Evolutionary conservation across 306 rosid genomes (phyloP).

Genomic region (Vigna mungo): DNA sequence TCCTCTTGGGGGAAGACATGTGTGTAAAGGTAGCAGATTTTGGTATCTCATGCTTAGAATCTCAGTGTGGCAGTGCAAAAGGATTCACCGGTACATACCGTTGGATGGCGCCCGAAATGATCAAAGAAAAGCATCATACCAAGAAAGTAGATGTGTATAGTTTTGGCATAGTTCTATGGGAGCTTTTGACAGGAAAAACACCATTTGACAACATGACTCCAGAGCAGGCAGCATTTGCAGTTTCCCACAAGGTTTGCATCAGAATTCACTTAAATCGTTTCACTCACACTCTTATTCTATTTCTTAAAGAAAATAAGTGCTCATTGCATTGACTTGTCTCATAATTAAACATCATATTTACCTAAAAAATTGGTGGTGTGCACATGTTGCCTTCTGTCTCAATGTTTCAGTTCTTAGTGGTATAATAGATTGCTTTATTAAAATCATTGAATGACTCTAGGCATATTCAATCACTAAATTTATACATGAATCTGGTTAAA

Average conservation of each 20-base stretch:
- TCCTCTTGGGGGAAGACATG: constrained; percentile 87
- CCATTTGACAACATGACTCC: constrained; percentile 97
- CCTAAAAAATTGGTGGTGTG: background rate
- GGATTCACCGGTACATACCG: constrained; percentile 97
- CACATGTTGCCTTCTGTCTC: constrained; percentile 21
- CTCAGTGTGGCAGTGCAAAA: constrained; percentile 74
- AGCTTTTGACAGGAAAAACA: constrained; percentile 81
- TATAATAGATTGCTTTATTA: constrained; percentile 7
- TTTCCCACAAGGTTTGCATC: constrained; percentile 80
- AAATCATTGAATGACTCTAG: constrained; percentile 2
- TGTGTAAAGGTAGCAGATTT: constrained; percentile 95
- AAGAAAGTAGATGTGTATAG: constrained; percentile 97
- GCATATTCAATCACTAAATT: constrained; percentile 1
- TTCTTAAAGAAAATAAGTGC: background rate
- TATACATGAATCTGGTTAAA: background rate
- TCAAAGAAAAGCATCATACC: constrained; percentile 87
- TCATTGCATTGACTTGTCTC: background rate
- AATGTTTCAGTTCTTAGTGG: constrained; percentile 7
- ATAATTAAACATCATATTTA: constrained; percentile 25
- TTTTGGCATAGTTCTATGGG: constrained; percentile 97
- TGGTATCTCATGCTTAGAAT: constrained; percentile 92
- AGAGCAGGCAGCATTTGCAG: constrained; percentile 99
- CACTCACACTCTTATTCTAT: background rate
- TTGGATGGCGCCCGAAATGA: constrained; percentile 99
- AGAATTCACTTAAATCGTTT: constrained; percentile 21